Base-by-base conservation (phyloP, 2,329 filamentous ascomycete species). In the Coleophoma eucalyptorum region DNA sequence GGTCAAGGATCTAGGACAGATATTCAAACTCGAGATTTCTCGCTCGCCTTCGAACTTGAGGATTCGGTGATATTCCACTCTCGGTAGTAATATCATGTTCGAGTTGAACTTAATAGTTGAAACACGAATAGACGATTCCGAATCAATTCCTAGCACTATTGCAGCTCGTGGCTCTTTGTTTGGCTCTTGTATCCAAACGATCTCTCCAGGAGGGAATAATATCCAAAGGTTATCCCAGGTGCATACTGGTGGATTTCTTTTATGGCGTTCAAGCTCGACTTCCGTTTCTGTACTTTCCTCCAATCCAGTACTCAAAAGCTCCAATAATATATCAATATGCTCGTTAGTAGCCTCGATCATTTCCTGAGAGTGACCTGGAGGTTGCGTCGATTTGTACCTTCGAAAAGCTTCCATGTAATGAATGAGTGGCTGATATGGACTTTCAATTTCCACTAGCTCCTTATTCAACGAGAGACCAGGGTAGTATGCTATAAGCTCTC, bases 371-470 rank as follows among this genome's bases (percentile, higher is more conserved):
- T 43, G 47, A 13, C 40, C 10, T 18, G 32, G 7, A 19, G 47
- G 47, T 7, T 49, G 47, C 26, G 5, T 43, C 3, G 21, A 34
- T 26, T 49, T 49, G 46, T 53, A 53, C 16, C 26, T 43, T 32
- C 49, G 44, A 13, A 55, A 18, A 15, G 51, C 51, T 38, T 54
- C 45, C 48, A 50, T 45, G 41, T 54, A 47, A 43, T 55, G 53
- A 15, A 68, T 37, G 62, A 71, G 37, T 54, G 73, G 11, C 70
- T 71, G 1, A 53, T 59, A 46, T 73, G 72, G 71, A 19, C 15
- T 19, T 20, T 19, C 18, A 12, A 42, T 18, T 6, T 12, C 19
- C 5, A 42, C 15, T 5, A 15, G 15, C 15, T 42, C 19, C 5
- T 20, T 42, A 5, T 12, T 16, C 19, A 42, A 20, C 5, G 11